Base-by-base conservation (phyloP, 2,329 filamentous ascomycete species). In the Hawksworthiomyces lignivorus region DNA sequence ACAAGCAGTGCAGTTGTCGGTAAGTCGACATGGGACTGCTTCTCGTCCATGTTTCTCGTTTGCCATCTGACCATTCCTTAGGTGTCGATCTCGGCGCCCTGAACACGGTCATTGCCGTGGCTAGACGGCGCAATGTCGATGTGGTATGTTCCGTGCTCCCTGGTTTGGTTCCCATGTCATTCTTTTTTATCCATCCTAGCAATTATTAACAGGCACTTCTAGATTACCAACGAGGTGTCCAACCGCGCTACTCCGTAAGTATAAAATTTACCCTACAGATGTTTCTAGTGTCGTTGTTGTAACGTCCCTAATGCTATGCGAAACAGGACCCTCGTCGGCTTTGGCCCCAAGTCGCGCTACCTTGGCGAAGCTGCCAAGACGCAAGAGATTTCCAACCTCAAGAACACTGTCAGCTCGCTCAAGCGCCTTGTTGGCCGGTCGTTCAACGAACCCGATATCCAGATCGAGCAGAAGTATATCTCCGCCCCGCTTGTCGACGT, bases 141-240 rank as follows among this genome's bases (percentile, higher is more conserved):
- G 92, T 98, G 64, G 88, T 95, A 77, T 62, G 88, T 92, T 61
- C 54, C 51, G 48, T 46, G 49, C n/a, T n/a, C 46, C 39, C 40
- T 19, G 32, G 43, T 36, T 39, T 4, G 15, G 12, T 10, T 31
- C 10, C 27, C 24, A 17, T 32, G 31, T 46, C 29, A 34, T 39
- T 48, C 19, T 9, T 40, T 44, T 20, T 8, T 31, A 1, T 21
- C 17, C 30, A 21, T 44, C 27, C 31, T 26, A 12, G 24, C 12
- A 5, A 27, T 36, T 39, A 20, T 46, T 46, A 48, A 56, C 51
- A 48, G 40, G 18, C 17, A 31, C 44, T 40, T 56, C 44, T 59
- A 95, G 88, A 94, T 98, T 63, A 84, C 87, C 72, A 98, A 98
- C 75, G 92, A 98, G 70, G 92, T 97, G 57, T 98, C 92, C 54